These are phyloP conservation scores for Picea sitchensis DNA, from an alignment of 75 land plant species.

Conservation along the genomic window DNA sequence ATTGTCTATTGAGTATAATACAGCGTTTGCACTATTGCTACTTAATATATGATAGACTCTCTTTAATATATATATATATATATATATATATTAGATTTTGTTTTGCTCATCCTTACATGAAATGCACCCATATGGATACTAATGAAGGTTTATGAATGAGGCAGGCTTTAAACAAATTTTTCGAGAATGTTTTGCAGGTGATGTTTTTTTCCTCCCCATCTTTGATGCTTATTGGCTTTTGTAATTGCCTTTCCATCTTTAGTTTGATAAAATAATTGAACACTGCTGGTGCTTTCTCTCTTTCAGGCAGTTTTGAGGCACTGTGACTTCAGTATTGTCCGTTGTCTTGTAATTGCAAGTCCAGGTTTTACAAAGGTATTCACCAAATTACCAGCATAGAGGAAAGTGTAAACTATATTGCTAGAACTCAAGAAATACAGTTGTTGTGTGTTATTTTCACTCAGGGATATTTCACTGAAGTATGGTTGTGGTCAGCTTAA, in stretches of 20 bases:
- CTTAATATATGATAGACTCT: background rate
- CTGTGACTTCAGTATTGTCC: conserved; percentile 81
- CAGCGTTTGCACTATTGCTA: background rate
- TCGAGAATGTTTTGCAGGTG: conserved; percentile 91
- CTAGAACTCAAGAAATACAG: background rate
- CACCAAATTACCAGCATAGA: background rate
- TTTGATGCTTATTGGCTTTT: background rate
- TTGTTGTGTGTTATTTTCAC: background rate
- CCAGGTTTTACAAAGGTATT: conserved; percentile 94
- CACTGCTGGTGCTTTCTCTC: background rate
- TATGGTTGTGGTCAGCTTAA: background rate
- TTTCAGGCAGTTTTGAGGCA: conserved; percentile 73
- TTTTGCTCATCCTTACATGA: background rate
- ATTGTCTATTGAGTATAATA: background rate
- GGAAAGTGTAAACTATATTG: background rate
- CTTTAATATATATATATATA: too few species aligned
- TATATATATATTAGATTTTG: background rate
- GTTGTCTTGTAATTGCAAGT: conserved; percentile 91
- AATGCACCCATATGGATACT: background rate
- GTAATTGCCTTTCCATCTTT: background rate
- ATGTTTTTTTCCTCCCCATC: background rate
- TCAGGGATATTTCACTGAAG: background rate
- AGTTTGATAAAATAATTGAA: background rate
- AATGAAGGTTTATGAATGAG: background rate
- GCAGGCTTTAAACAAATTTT: conserved; percentile 88